Base-by-base conservation (phyloP, 495 filamentous ascomycete genomes). In the Elaphomyces granulatus region DNA sequence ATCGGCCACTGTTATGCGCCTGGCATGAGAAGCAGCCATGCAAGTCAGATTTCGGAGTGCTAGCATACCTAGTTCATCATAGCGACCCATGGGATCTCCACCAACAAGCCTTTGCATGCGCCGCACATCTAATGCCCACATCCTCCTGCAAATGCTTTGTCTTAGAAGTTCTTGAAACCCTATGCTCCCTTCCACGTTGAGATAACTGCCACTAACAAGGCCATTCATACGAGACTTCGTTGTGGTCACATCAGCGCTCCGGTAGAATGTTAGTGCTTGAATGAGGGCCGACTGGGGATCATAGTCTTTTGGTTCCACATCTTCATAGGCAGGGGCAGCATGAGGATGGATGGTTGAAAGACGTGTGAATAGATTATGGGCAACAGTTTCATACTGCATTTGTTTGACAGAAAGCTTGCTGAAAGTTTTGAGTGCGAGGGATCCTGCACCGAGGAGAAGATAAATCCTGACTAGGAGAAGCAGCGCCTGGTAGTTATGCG, bases 361-460 rank as follows among this genome's bases (percentile, higher is more conserved):
- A 12, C 72, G 66, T 0, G 74, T 74, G 46, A 68, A 69, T 9
- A 77, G 52, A 20, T 68, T 68, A 45, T 78, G 74, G 10, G 71
- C 63, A 34, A 78, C 54, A 15, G 68, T 71, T 45, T 77, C 72
- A 43, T 67, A 67, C 47, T 78, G 75, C 19, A 77, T 52, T 32
- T 78, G 72, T 44, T 78, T 78, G 37, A 78, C 65, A 15, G 71
- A 71, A 14, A 78, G 58, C 31, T 62, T 67, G 40, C 61, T 60
- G 43, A 77, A 77, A 4, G 58, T 60, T 21, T 56, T 62, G 46
- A 76, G 45, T 2, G 75, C 74, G 8, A 70, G 58, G 3, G 69
- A 70, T 12, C 63, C 64, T 32, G 67, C 66, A 6, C 75, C 75
- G 9, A 78, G 40, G 30, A 66, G 55, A 20, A 70, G 56, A 45